Percentiles rank a stretch among this genome's conserved stretches.
phyloP scores from a whole-genome alignment of 2,329 filamentous ascomycete species.

The Pseudomassariella vexata region DNA sequence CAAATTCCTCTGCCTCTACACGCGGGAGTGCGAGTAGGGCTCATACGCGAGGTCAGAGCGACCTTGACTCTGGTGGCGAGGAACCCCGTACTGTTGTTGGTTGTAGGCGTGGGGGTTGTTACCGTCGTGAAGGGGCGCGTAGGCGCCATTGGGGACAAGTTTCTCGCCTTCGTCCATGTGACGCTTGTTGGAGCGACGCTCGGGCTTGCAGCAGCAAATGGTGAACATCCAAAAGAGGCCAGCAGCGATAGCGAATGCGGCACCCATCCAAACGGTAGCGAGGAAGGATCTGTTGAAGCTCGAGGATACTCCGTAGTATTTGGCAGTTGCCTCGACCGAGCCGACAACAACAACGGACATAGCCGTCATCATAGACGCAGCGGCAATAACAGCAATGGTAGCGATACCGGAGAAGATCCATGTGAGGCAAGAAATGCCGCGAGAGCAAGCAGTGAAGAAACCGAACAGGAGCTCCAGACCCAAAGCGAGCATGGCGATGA shows the following conservation, averaged over 20 bases:
- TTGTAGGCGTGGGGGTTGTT: slow-evolving; percentile 23
- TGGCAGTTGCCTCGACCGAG: slow-evolving; percentile 59
- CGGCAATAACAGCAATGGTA: slow-evolving; percentile 47
- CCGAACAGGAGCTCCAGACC: slow-evolving; percentile 70
- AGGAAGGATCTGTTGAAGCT: slow-evolving; percentile 66
- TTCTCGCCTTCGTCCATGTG: slow-evolving; percentile 50
- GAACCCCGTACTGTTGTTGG: slow-evolving; percentile 30
- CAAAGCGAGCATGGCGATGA: slow-evolving; percentile 66
- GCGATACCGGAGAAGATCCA: slow-evolving; percentile 68
- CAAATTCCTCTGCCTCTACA: too few species aligned
- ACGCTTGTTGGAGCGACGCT: slow-evolving; percentile 31
- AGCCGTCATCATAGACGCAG: slow-evolving; percentile 69
- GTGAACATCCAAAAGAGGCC: slow-evolving; percentile 88
- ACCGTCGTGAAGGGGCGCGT: slow-evolving; percentile 38
- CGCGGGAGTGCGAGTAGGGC: slow-evolving; percentile 38
- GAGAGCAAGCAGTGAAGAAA: slow-evolving; percentile 76
- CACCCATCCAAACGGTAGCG: slow-evolving; percentile 70
- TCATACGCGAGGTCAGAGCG: slow-evolving; percentile 55
- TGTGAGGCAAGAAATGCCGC: slow-evolving; percentile 75
- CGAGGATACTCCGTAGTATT: slow-evolving; percentile 65
- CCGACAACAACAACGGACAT: slow-evolving; percentile 66
- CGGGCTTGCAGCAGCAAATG: slow-evolving; percentile 81
- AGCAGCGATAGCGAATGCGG: slow-evolving; percentile 68
- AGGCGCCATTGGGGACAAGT: slow-evolving; percentile 31
- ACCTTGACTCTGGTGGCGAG: slow-evolving; percentile 34